Base-by-base conservation (phyloP, 1,284 basidiomycete genomes). In the Ganoderma leucocontextum region DNA sequence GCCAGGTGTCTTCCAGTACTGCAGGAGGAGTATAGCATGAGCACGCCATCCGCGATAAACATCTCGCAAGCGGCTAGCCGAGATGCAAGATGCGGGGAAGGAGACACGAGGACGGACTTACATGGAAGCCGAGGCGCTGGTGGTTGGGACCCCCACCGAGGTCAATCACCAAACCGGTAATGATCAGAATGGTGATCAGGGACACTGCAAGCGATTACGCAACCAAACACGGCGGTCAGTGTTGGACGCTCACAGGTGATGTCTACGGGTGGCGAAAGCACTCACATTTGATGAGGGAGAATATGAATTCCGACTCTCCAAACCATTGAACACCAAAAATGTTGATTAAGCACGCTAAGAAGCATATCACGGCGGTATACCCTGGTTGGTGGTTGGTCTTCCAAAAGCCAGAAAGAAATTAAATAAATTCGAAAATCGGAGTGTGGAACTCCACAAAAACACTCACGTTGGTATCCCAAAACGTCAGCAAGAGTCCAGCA, bases 1-100 rank as follows among this genome's bases (percentile, higher is more conserved):
- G 22, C 91, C 92, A 6, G 91, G 90, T 73, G 91, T 79, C 68
- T 85, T 86, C 92, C 92, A 94, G 80, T 88, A 93, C 87, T 89
- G 44, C 10, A 58, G 49, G 33, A 55, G 12, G 9, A 5, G 47
- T 10, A 19, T 58, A 19, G 22, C 10, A 4, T 41, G 15, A 41
- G 22, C 67, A 35, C 17, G 47, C 19, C 60, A 60, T 47, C 17
- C 33, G 29, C 2, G 33, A 55, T 55, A 35, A 55, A 55, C 52
- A 55, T 19, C 52, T 55, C 52, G 52, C 25, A 55, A 55, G 9
- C 8, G 1, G 15, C 52, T 55, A 55, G 52, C 52, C 52, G 52
- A 55, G 52, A 35, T 55, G 29, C 29, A 55, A 10, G 52, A 55
- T 55, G 52, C 29, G 52, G 33, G 29, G 25, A 17, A 33, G 7